phyloP scores from a whole-genome alignment of 2,329 filamentous ascomycete genomes.

The Penicillium italicum region DNA sequence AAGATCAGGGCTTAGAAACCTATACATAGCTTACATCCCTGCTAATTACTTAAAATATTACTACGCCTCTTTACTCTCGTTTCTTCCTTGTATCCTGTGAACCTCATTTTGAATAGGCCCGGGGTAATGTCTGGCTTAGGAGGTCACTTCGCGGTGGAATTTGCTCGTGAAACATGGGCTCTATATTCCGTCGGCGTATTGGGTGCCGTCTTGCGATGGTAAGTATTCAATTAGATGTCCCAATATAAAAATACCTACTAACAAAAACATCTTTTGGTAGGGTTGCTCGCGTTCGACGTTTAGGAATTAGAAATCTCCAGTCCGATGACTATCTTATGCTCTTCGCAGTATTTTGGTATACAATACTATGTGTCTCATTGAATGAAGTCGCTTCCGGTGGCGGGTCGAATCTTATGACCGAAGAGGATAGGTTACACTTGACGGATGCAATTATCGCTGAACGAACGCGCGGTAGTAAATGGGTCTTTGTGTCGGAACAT shows the following conservation, averaged over 20 bases:
- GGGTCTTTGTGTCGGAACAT: slow-evolving; percentile 60
- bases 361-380: slow-evolving; percentile 53
- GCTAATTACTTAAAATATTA: slow-evolving; percentile 18
- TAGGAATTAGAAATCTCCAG: slow-evolving; percentile 51
- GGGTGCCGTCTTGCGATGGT: slow-evolving; percentile 39
- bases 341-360: slow-evolving; percentile 54
- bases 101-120: slow-evolving; percentile 16
- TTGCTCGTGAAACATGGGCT: slow-evolving; percentile 41
- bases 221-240: slow-evolving; percentile 30
- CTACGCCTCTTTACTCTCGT: slow-evolving; percentile 7
- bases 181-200: slow-evolving; percentile 41
- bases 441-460: slow-evolving; percentile 45
- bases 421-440: slow-evolving; percentile 44
- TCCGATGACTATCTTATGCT: slow-evolving; percentile 57
- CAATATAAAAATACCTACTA: not conserved
- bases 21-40: slow-evolving; percentile 7
- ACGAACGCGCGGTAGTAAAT: slow-evolving; percentile 55
- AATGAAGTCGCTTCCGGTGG: slow-evolving; percentile 53
- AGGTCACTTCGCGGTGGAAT: slow-evolving; percentile 27
- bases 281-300: slow-evolving; percentile 38
- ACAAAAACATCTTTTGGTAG: slow-evolving; percentile 20
- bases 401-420: slow-evolving; percentile 59
- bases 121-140: slow-evolving; percentile 29
- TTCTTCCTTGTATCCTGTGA: slow-evolving; percentile 3
- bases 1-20: slow-evolving; percentile 5